phyloP scores from a whole-genome alignment of 768 basidiomycete genomes.

The Psilocybe cyanescens region DNA sequence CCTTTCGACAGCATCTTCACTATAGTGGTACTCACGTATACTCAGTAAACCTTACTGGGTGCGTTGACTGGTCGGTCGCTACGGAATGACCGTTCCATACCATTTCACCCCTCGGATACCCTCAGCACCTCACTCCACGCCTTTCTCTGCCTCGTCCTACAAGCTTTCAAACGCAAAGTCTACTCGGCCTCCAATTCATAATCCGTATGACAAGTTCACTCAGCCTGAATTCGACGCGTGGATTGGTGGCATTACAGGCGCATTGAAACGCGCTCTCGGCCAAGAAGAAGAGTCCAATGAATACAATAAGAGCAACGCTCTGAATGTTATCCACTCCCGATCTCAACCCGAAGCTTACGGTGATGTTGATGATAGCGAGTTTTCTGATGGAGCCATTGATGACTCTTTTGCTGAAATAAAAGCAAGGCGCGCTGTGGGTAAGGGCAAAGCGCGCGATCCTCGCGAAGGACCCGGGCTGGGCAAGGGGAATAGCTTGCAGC shows the following conservation, averaged over 20 bases:
- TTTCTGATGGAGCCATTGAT: slow-evolving; percentile 36
- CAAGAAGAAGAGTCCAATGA: slow-evolving; percentile 37
- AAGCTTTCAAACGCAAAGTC: slow-evolving; percentile 18
- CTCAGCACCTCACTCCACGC: slow-evolving; percentile 27
- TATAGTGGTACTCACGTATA: not conserved
- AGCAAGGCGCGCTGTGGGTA: slow-evolving; percentile 42
- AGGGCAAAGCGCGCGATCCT: slow-evolving; percentile 65
- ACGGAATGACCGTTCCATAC: slow-evolving; percentile 25
- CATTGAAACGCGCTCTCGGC: slow-evolving; percentile 61
- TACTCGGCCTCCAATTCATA: slow-evolving; percentile 56
- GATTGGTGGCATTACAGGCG: slow-evolving; percentile 65
- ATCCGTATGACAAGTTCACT: slow-evolving; percentile 77
- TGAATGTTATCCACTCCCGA: slow-evolving; percentile 5
- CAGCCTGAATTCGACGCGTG: slow-evolving; percentile 71
- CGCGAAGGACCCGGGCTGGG: slow-evolving; percentile 61
- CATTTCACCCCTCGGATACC: slow-evolving; percentile 25
- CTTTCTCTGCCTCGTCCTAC: slow-evolving; percentile 20
- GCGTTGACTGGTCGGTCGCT: not conserved
- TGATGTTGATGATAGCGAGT: slow-evolving; percentile 23
- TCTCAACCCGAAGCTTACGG: slow-evolving; percentile 23
- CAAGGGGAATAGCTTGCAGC: slow-evolving; percentile 38
- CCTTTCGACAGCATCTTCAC: not conserved
- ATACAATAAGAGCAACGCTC: slow-evolving; percentile 2
- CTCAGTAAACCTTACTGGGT: not conserved
- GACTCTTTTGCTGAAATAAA: slow-evolving; percentile 61